Percentiles rank a stretch among this genome's conserved stretches.
These are phyloP conservation scores for Trifolium dubium DNA, from an alignment of 306 rosid species.

Conservation along the genomic window DNA sequence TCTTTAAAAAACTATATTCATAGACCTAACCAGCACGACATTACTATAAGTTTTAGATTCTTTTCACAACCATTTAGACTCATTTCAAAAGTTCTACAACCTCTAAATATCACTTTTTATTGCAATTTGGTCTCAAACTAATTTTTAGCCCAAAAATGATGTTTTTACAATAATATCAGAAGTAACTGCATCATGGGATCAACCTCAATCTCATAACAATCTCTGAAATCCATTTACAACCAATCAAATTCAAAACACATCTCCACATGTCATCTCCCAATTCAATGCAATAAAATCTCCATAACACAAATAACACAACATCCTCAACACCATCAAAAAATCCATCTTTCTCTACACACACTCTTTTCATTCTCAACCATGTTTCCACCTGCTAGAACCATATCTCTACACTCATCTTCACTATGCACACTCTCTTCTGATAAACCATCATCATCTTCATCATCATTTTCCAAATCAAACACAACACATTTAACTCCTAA, in stretches of 20 bases:
- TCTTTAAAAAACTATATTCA: too few species aligned
- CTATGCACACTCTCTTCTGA: constrained; percentile 55
- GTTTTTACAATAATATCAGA: too few species aligned
- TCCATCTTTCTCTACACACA: not conserved
- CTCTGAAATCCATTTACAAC: constrained; percentile 37
- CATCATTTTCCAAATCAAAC: not conserved
- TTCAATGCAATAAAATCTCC: constrained; percentile 1
- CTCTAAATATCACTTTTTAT: too few species aligned
- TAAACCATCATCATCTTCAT: constrained; percentile 47
- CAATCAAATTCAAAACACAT: constrained; percentile 43
- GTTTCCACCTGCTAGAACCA: constrained; percentile 49
- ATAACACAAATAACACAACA: constrained; percentile 14
- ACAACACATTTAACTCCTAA: constrained; percentile 47
- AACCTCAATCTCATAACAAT: constrained; percentile 31
- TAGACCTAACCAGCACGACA: too few species aligned
- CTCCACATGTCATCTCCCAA: constrained; percentile 43
- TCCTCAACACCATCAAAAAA: not conserved
- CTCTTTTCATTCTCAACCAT: constrained; percentile 37
- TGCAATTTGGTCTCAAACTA: too few species aligned
- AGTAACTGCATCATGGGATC: too few species aligned
- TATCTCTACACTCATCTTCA: constrained; percentile 61
- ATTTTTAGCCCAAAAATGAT: too few species aligned
- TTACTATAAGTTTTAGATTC: too few species aligned
- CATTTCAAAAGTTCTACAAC: too few species aligned
- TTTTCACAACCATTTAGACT: too few species aligned